Conservation (phyloP, 2,329 filamentous ascomycete species). For the Gremmenia infestans region DNA sequence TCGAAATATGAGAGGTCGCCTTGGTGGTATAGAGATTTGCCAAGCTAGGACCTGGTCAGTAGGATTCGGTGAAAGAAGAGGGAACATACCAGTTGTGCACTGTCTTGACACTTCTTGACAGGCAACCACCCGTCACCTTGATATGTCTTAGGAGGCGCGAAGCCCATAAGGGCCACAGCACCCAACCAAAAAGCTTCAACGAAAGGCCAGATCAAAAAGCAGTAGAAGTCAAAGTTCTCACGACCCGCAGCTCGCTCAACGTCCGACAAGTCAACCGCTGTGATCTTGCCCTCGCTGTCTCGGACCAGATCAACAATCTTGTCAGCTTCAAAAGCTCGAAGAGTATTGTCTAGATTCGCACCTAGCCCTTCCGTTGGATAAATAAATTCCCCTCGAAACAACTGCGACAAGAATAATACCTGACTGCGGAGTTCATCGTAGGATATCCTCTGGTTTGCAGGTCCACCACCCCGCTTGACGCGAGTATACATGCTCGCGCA, state of each 20-base stretch:
- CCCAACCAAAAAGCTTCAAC: slow-evolving; percentile 93
- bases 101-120: slow-evolving; percentile 70
- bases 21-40: slow-evolving; percentile 96
- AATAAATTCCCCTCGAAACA: slow-evolving; percentile 96
- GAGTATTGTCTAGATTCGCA: slow-evolving; percentile 74
- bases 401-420: slow-evolving; percentile 82
- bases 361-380: slow-evolving; percentile 83
- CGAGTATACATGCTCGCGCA: slow-evolving; percentile 85
- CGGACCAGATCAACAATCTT: slow-evolving; percentile 66
- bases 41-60: slow-evolving; percentile 52
- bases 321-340: slow-evolving; percentile 73
- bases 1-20: slow-evolving; percentile 97
- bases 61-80: slow-evolving; percentile 4
- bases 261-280: slow-evolving; percentile 67
- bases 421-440: slow-evolving; percentile 71
- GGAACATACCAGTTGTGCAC: slow-evolving; percentile 66
- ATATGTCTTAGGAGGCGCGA: slow-evolving; percentile 63
- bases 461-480: slow-evolving; percentile 87
- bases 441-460: slow-evolving; percentile 70
- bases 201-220: slow-evolving; percentile 97
- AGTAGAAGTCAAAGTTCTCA: slow-evolving; percentile 98
- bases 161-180: slow-evolving; percentile 78
- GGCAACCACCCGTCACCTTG: slow-evolving; percentile 71
- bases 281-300: slow-evolving; percentile 50
- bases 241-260: slow-evolving; percentile 72